Evolutionary conservation across 139 green algal species (phyloP), one percentile per base, ranked within the genome.

Genomic region (Picochlorum sp.): DNA sequence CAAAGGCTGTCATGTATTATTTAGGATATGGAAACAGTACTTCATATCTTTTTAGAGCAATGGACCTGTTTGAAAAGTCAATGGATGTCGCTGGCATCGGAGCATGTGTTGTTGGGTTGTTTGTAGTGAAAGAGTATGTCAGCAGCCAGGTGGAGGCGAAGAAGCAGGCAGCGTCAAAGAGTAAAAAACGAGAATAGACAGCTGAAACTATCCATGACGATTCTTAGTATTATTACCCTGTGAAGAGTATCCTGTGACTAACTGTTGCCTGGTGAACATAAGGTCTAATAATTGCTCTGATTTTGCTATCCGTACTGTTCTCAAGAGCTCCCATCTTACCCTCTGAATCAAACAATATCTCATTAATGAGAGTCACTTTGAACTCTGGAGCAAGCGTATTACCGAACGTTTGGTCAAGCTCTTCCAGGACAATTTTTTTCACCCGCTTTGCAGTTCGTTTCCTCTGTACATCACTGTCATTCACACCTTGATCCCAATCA

Each of bases 61-160:
- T 65, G 58, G 44, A 65, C 58, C 21, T 65, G 15, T 50, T 65
- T 28, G 58, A 65, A 21, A 65, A 65, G 23, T 26, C 13, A 24
- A 65, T 65, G n/a, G 58, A 65, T 52, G 58, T 52, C 13, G 23
- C 57, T 32, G 58, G 58, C n/a, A 51, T 65, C 6, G 41, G n/a
- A 14, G 20, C 41, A 28, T 23, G n/a, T 18, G 20, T 59, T 32
- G 23, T 52, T 30, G 23, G 21, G 13, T 9, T 21, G 15, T 26
- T 65, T 15, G n/a, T 65, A 18, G 13, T 65, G 58, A 51, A 32
- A 59, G 58, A 65, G 23, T 65, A 65, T 5, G 23, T 32, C 13
- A 21, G 16, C n/a, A 26, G 20, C 20, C 15, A 49, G 20, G 21
- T 7, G 21, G 23, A 65, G 20, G n/a, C 23, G 23, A 23, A 51